A percentile compares a stretch with the other conserved stretches of the same genome.
Conservation (phyloP, 768 basidiomycete species). For the Termitomyces bulborhizus region DNA sequence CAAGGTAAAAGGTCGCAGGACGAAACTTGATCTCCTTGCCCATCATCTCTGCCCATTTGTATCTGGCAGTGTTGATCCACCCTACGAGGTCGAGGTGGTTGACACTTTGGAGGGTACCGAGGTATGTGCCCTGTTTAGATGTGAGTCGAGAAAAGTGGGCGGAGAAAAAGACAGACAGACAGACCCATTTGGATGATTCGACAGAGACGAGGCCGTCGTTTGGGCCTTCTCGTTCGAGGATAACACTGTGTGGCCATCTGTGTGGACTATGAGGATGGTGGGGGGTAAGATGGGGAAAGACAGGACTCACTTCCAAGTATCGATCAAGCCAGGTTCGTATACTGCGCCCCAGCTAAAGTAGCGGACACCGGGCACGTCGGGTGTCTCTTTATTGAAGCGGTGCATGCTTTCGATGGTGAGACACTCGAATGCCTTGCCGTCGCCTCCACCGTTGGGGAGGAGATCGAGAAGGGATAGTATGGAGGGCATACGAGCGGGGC, state of each 20-base stretch:
- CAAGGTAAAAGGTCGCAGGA: constrained; percentile 87
- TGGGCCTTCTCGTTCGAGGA: constrained; percentile 81
- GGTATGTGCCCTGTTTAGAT: constrained; percentile 69
- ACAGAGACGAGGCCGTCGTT: constrained; percentile 94
- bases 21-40: constrained; percentile 90
- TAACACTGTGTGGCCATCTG: constrained; percentile 72
- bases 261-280: not conserved
- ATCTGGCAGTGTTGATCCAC: constrained; percentile 87
- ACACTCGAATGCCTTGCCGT: constrained; percentile 89
- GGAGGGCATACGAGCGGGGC: constrained; percentile 57
- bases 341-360: constrained; percentile 97
- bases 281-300: constrained; percentile 7
- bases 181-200: constrained; percentile 78
- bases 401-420: constrained; percentile 84
- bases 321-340: constrained; percentile 84
- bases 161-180: constrained; percentile 6
- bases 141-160: not conserved
- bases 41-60: constrained; percentile 84
- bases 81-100: constrained; percentile 92
- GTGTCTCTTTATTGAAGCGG: constrained; percentile 81
- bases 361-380: constrained; percentile 68
- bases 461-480: constrained; percentile 73
- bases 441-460: constrained; percentile 88
- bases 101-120: constrained; percentile 86
- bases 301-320: constrained; percentile 67